Evolutionary conservation across 306 rosid genomes (phyloP), one percentile per base, ranked within the genome.

Genomic region (Castanopsis chinensis): DNA sequence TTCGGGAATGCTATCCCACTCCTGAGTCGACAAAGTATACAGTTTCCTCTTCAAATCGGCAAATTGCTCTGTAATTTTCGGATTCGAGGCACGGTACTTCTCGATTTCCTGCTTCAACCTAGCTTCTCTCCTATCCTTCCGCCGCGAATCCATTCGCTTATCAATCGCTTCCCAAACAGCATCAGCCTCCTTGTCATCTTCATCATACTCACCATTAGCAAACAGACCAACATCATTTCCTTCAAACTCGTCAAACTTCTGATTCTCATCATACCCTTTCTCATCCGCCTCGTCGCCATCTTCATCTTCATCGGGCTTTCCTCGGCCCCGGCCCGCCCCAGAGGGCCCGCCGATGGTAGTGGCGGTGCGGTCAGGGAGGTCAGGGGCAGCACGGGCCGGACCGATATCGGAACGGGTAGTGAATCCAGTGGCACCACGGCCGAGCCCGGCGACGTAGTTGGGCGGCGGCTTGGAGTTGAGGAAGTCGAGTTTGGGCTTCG

Each of bases 381-480:
- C 95, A 0, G 98, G 97, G 0, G 98, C 97, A 1, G 98, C 95
- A 0, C 98, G 88, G 3, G 97, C 98, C 0, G 98, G 93, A 2
- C 97, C 97, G 15, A 93, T 93, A 76, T 93, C 98, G 7, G 97
- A 92, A 9, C 97, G 81, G 3, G 98, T 91, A 15, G 98, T 93
- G 78, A 93, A 93, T 0, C 98, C 97, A 5, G 98, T 93, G 7
- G 98, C 98, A 9, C 98, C 98, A 84, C 98, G 97, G 2, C 98
- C 98, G 18, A 93, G 88, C 5, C 98, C 97, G 5, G 96, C 97
- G 6, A 93, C 98, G 69, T 93, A 93, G 58, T 93, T 92, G 0
- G 98, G 64, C 19, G 97, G 98, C 15, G 98, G 98, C 74, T 93
- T 93, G 28, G 97, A 91, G 67, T 87, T 86, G 33, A 93, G 88